Evolutionary conservation across 2,329 filamentous ascomycete species (phyloP).

Genomic region (Clarireedia homoeocarpa): DNA sequence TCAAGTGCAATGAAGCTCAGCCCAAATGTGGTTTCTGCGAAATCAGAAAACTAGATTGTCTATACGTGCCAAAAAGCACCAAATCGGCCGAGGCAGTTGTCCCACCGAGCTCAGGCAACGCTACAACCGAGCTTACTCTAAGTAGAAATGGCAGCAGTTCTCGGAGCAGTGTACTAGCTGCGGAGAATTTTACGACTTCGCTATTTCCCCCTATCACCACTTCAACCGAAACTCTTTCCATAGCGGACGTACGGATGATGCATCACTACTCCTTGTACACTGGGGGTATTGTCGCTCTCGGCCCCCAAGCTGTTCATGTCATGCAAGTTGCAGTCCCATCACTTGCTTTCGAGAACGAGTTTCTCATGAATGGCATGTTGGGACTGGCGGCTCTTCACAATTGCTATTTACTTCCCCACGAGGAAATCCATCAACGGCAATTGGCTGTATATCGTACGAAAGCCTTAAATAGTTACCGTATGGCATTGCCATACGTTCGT

Average conservation of each 20-base stretch:
- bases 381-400: conserved; percentile 24
- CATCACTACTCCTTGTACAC: conserved; percentile 25
- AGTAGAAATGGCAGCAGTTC: not conserved
- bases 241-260: conserved; percentile 22
- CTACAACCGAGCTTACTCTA: not conserved
- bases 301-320: conserved; percentile 10
- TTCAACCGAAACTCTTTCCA: conserved; percentile 16
- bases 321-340: conserved; percentile 19
- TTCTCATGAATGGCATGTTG: conserved; percentile 23
- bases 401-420: conserved; percentile 16
- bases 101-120: not conserved
- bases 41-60: conserved; percentile 22
- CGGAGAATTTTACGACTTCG: not conserved
- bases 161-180: not conserved
- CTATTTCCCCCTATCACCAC: conserved; percentile 13
- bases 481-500: conserved; percentile 13
- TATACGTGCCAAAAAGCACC: conserved; percentile 11
- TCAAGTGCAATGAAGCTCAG: conserved; percentile 25
- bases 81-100: not conserved
- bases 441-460: conserved; percentile 21
- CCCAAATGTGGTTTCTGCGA: conserved; percentile 25
- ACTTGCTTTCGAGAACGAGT: conserved; percentile 26
- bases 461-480: conserved; percentile 21
- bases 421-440: conserved; percentile 10
- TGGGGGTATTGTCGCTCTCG: conserved; percentile 15